phyloP scores from a whole-genome alignment of 148 eudicot species.

The Vaccinium macrocarpon region DNA sequence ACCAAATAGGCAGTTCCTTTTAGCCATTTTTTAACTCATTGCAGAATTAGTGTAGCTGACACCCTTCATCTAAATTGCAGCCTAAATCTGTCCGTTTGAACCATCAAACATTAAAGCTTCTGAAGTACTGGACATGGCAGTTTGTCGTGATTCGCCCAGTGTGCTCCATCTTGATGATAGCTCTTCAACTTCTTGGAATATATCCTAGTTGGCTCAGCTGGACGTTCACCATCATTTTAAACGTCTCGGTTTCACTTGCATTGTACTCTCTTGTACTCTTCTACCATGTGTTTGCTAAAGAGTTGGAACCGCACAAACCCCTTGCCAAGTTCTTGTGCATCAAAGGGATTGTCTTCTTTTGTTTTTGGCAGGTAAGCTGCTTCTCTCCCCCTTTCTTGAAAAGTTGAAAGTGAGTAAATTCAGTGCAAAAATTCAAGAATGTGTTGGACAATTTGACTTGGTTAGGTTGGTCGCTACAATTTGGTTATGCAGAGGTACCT shows the following conservation, averaged over 20 bases:
- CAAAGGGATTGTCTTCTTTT: slow-evolving; percentile 85
- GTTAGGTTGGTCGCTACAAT: not conserved
- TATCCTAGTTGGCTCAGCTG: slow-evolving; percentile 82
- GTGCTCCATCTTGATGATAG: slow-evolving; percentile 80
- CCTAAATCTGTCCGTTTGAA: slow-evolving; percentile 68
- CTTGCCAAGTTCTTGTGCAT: slow-evolving; percentile 82
- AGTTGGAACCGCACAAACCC: slow-evolving; percentile 83
- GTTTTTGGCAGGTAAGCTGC: slow-evolving; percentile 88
- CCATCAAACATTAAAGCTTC: slow-evolving; percentile 56
- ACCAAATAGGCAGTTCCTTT: not conserved
- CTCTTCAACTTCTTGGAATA: slow-evolving; percentile 53
- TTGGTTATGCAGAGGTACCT: not conserved
- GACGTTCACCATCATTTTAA: slow-evolving; percentile 75
- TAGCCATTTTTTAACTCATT: not conserved
- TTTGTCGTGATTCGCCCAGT: slow-evolving; percentile 77
- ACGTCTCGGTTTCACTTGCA: slow-evolving; percentile 73
- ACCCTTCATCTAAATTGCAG: slow-evolving; percentile 36
- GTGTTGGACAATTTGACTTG: not conserved
- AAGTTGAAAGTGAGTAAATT: not conserved
- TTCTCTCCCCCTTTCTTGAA: not conserved
- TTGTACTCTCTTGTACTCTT: slow-evolving; percentile 74
- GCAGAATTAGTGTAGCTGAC: not conserved
- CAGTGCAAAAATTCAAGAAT: not conserved
- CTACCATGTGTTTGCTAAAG: slow-evolving; percentile 85
- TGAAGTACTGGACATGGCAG: slow-evolving; percentile 93